These are phyloP conservation scores for Rhynchosporium secalis DNA, from an alignment of 2,329 filamentous ascomycete genomes.

Conservation along the genomic window DNA sequence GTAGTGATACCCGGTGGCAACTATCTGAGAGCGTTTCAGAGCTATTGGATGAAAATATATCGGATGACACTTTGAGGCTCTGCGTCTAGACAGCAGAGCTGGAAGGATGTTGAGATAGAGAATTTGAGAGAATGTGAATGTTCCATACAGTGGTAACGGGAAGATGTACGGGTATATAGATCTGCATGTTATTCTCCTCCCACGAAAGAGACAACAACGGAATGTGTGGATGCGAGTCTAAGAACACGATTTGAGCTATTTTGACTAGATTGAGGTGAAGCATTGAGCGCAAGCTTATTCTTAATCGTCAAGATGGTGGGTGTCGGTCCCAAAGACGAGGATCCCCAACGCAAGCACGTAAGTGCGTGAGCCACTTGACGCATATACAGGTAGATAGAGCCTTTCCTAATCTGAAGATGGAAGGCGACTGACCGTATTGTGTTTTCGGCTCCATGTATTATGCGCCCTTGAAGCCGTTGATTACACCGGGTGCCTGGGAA, in stretches of 20 bases:
- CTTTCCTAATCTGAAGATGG: not conserved
- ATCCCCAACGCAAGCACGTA: not conserved
- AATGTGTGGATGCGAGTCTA: constrained; percentile 11
- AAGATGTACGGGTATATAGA: constrained; percentile 10
- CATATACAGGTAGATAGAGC: constrained; percentile 1
- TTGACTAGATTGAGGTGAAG: constrained; percentile 5
- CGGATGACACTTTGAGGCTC: constrained; percentile 5
- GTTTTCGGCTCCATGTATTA: not conserved
- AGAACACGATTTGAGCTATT: not conserved
- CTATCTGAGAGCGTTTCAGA: not conserved
- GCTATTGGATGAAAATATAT: constrained; percentile 1
- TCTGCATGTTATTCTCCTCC: not conserved
- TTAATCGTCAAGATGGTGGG: not conserved
- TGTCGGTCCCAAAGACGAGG: constrained; percentile 16
- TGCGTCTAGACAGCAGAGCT: not conserved
- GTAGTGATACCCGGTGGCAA: too few species aligned
- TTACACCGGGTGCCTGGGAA: too few species aligned
- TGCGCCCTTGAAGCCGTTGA: not conserved
- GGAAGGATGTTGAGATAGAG: not conserved
- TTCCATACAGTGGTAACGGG: constrained; percentile 13
- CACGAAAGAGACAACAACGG: constrained; percentile 2
- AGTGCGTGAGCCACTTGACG: not conserved
- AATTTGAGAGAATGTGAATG: constrained; percentile 11
- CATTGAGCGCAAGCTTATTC: not conserved
- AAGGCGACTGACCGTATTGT: not conserved